A percentile compares a stretch with the other conserved stretches of the same genome.
Evolutionary conservation across 2,329 filamentous ascomycete genomes (phyloP).

Genomic region (Cladobotryum protrusum): DNA sequence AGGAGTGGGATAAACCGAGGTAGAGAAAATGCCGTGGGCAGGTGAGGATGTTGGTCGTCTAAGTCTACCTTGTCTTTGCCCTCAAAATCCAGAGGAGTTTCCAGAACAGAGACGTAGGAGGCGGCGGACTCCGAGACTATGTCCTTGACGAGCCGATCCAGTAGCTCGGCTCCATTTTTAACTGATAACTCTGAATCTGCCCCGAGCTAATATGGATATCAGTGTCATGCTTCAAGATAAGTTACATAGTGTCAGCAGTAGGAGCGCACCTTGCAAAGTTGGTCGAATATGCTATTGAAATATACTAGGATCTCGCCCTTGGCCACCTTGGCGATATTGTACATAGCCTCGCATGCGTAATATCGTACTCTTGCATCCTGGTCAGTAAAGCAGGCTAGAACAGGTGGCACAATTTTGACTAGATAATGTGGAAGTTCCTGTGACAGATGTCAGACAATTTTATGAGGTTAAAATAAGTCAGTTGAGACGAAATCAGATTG

Average conservation of each 20-base stretch:
- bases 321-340: conserved; percentile 98
- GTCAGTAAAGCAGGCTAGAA: conserved; percentile 94
- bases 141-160: conserved; percentile 92
- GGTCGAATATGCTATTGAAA: conserved; percentile 98
- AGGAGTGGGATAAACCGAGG: conserved; percentile 86
- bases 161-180: conserved; percentile 92
- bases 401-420: conserved; percentile 89
- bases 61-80: conserved; percentile 42
- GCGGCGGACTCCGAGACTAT: conserved; percentile 93
- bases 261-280: conserved; percentile 74
- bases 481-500: neutral
- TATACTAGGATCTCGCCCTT: conserved; percentile 96
- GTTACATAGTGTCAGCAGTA: neutral
- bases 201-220: conserved; percentile 57
- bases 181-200: conserved; percentile 95
- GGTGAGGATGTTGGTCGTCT: conserved; percentile 39
- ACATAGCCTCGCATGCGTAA: conserved; percentile 99
- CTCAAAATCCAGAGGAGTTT: conserved; percentile 44
- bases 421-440: conserved; percentile 90
- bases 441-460: conserved; percentile 52
- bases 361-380: conserved; percentile 96
- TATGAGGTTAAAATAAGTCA: neutral
- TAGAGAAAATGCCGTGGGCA: conserved; percentile 87
- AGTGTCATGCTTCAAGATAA: neutral
- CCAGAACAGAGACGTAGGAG: conserved; percentile 86